phyloP scores from a whole-genome alignment of 1,139 yeast species.

The Diutina neorugosa region DNA sequence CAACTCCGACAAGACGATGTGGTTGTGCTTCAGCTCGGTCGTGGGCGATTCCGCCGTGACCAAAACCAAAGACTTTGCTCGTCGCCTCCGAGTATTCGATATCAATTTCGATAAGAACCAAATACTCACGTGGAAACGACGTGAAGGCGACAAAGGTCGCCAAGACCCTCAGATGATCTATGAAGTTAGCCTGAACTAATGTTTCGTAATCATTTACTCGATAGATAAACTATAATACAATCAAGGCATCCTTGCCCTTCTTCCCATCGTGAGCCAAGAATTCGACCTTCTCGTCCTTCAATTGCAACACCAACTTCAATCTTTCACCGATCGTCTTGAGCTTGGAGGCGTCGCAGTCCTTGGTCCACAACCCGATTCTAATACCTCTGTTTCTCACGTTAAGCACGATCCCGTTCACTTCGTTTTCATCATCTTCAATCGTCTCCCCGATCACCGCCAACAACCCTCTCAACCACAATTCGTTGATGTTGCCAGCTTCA shows the following conservation, averaged over 20 bases:
- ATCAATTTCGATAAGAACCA: not conserved
- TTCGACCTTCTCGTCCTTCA: conserved; percentile 58
- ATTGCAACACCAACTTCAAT: conserved; percentile 69
- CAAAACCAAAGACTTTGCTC: not conserved
- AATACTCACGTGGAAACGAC: not conserved
- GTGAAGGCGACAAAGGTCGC: not conserved
- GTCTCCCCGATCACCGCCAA: conserved; percentile 94
- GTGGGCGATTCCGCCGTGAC: conserved; percentile 1
- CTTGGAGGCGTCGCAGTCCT: conserved; percentile 56
- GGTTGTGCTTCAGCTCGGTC: conserved; percentile 51
- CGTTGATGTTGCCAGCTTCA: conserved; percentile 60
- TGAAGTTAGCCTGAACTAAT: not conserved
- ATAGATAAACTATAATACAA: conserved; percentile 3
- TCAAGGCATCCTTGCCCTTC: conserved; percentile 4
- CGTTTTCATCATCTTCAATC: conserved; percentile 77
- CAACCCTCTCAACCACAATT: conserved; percentile 85
- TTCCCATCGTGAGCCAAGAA: conserved; percentile 48
- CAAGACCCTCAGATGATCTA: not conserved
- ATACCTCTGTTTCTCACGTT: conserved; percentile 75
- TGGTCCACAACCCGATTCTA: conserved; percentile 92
- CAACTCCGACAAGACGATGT: conserved; percentile 19
- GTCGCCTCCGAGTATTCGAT: not conserved
- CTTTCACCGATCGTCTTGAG: conserved; percentile 66
- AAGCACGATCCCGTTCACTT: conserved; percentile 91
- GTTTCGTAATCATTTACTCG: not conserved